These are phyloP conservation scores for Cyclospora cayetanensis DNA, from an alignment of 169 alveolate species.

Conservation along the genomic window DNA sequence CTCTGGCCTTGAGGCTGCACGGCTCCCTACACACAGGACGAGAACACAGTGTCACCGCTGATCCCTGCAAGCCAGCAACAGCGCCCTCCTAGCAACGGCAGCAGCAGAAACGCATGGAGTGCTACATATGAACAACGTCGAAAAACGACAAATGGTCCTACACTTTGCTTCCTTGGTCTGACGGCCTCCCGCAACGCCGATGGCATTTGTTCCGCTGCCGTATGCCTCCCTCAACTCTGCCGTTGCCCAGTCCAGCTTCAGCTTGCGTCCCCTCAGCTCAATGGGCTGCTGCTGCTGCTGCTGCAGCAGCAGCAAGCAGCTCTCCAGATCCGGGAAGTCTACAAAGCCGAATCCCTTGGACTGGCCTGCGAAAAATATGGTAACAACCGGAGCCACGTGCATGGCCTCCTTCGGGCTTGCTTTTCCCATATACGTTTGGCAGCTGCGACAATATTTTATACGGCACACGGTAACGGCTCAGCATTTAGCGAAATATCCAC, in stretches of 20 bases:
- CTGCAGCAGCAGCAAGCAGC: conserved; percentile 40
- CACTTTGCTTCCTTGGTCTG: neutral
- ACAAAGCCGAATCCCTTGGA: conserved; percentile 65
- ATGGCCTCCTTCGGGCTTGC: too few species aligned
- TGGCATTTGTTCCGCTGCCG: neutral
- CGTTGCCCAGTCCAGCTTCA: conserved; percentile 63
- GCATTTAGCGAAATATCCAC: too few species aligned
- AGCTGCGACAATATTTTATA: too few species aligned
- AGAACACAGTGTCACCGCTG: neutral
- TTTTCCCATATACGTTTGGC: too few species aligned
- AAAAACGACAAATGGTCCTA: neutral
- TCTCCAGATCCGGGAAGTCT: conserved; percentile 53
- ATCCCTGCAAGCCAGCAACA: neutral
- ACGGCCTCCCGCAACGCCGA: neutral
- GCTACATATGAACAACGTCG: neutral
- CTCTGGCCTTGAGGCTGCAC: neutral
- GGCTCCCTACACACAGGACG: neutral
- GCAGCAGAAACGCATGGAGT: neutral
- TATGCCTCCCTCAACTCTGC: conserved; percentile 53
- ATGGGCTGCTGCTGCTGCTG: conserved; percentile 16
- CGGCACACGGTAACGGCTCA: too few species aligned
- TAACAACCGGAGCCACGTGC: too few species aligned
- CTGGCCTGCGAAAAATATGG: conserved; percentile 28
- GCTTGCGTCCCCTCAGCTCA: conserved; percentile 56
- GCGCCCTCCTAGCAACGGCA: neutral